Conservation (phyloP, 2,329 filamentous ascomycete genomes). For the Arachnomyces sp. region DNA sequence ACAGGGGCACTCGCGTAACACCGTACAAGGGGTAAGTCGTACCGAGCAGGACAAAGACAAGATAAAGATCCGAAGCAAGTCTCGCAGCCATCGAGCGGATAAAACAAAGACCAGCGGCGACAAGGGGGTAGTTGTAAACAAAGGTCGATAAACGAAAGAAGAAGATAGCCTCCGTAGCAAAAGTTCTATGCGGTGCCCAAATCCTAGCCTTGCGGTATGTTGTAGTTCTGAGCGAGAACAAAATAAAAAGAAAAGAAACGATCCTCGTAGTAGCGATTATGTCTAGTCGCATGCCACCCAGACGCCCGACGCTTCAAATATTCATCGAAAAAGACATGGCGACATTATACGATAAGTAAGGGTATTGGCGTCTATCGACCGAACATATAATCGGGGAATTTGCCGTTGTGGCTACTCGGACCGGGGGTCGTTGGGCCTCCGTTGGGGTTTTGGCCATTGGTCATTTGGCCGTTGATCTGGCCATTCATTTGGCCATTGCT, state of each 20-base stretch:
- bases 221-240: conserved; percentile 21
- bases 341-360: conserved; percentile 26
- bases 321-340: conserved; percentile 29
- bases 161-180: conserved; percentile 8
- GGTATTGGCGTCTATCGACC: conserved; percentile 28
- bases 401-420: conserved; percentile 28
- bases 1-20: not conserved
- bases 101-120: conserved; percentile 19
- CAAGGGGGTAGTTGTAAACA: conserved; percentile 25
- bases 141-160: conserved; percentile 12
- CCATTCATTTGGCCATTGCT: conserved; percentile 5
- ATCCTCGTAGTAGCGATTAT: conserved; percentile 33
- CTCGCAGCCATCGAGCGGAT: conserved; percentile 12
- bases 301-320: conserved; percentile 33
- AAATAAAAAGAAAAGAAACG: conserved; percentile 18
- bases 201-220: conserved; percentile 7
- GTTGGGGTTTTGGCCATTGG: conserved; percentile 3
- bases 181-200: conserved; percentile 11
- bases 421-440: conserved; percentile 22
- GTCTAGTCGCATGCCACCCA: conserved; percentile 30
- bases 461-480: conserved; percentile 14
- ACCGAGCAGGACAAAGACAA: no score
- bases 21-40: not conserved
- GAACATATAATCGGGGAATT: conserved; percentile 43
- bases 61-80: conserved; percentile 1